A percentile compares a stretch with the other conserved stretches of the same genome.
phyloP scores from a whole-genome alignment of 805 yeast genomes.

The Hanseniaspora jakobsenii region DNA sequence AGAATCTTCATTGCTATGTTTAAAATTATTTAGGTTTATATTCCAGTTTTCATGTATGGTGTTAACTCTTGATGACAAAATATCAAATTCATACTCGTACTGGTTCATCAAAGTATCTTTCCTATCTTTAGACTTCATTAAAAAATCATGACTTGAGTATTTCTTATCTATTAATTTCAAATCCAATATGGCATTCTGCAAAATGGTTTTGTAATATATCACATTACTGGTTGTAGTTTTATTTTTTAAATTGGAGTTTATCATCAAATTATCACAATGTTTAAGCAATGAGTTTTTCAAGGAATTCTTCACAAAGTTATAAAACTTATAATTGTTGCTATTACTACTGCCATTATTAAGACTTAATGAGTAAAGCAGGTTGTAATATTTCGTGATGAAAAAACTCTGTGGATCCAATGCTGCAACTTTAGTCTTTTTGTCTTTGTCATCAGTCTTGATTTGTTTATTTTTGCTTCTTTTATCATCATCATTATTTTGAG shows the following conservation, averaged over 20 bases:
- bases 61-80: slow-evolving; percentile 17
- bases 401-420: slow-evolving; percentile 23
- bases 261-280: slow-evolving; percentile 27
- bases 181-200: slow-evolving; percentile 22
- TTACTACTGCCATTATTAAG: slow-evolving; percentile 34
- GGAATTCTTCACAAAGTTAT: slow-evolving; percentile 31
- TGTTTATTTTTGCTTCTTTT: neutral
- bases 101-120: slow-evolving; percentile 20
- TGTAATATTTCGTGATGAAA: slow-evolving; percentile 28
- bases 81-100: slow-evolving; percentile 22
- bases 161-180: slow-evolving; percentile 20
- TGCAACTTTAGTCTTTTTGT: neutral
- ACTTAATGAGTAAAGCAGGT: slow-evolving; percentile 28
- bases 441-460: neutral
- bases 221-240: slow-evolving; percentile 22
- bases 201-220: slow-evolving; percentile 23
- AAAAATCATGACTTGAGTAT: slow-evolving; percentile 10
- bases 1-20: too few relatives aligned
- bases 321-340: slow-evolving; percentile 38
- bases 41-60: slow-evolving; percentile 6
- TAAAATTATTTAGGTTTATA: too few relatives aligned
- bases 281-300: slow-evolving; percentile 15
- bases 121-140: neutral
- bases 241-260: slow-evolving; percentile 29
- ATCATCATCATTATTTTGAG: too few relatives aligned